phyloP scores from a whole-genome alignment of 2,329 filamentous ascomycete species.

The Trichoderma oligosporum region DNA sequence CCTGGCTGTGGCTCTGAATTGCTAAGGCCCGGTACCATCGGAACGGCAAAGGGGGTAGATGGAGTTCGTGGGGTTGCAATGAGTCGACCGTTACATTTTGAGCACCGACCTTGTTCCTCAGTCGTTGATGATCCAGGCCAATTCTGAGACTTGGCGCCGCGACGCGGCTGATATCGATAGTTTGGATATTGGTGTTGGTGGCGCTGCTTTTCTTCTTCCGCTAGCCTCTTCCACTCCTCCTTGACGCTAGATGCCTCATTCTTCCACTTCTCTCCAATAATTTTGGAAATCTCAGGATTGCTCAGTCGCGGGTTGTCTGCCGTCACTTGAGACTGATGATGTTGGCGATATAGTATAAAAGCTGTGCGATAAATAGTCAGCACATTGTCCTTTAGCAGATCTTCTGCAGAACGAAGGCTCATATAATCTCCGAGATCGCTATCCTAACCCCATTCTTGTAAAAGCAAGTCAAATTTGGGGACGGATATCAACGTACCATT shows the following conservation, averaged over 20 bases:
- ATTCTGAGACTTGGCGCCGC: conserved; percentile 42
- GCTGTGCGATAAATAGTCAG: no score
- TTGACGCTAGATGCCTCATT: conserved; percentile 70
- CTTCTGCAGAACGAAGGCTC: neutral
- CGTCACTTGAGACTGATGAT: conserved; percentile 80
- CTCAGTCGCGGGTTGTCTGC: conserved; percentile 80
- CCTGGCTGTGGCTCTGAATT: conserved; percentile 24
- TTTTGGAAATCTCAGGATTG: conserved; percentile 95
- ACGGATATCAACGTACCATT: conserved; percentile 48
- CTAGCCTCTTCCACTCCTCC: conserved; percentile 81
- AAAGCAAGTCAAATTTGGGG: neutral
- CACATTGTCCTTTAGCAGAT: no score
- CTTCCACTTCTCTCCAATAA: conserved; percentile 91
- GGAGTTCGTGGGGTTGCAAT: conserved; percentile 58
- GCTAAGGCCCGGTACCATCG: conserved; percentile 31
- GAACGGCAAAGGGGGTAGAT: conserved; percentile 42
- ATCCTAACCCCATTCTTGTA: neutral
- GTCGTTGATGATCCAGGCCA: conserved; percentile 35
- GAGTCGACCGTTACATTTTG: conserved; percentile 67
- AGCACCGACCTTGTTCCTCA: conserved; percentile 57
- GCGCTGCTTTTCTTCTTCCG: conserved; percentile 87
- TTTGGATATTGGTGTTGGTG: conserved; percentile 88
- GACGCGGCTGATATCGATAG: conserved; percentile 88
- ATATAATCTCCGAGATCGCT: neutral
- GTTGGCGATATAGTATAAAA: conserved; percentile 95